Evolutionary conservation across 2,329 filamentous ascomycete species (phyloP).

Genomic region (Penicillium sp.): DNA sequence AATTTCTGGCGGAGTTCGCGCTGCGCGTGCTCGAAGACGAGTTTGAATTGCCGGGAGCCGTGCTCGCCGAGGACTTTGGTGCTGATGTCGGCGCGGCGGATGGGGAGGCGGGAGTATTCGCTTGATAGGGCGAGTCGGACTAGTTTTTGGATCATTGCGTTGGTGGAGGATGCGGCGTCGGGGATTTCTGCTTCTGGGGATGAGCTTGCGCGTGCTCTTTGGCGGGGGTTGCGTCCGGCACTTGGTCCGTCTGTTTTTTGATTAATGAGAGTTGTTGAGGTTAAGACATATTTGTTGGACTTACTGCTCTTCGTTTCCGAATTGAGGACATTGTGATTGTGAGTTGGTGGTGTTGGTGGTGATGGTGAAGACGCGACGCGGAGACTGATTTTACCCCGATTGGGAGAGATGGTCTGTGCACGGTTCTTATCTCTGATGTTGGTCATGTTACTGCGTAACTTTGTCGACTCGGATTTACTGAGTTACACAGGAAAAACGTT

Average conservation of each 20-base stretch:
- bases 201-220: constrained; percentile 6
- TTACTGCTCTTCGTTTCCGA: constrained; percentile 31
- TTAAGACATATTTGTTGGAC: background rate
- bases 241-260: background rate
- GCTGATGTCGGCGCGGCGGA: constrained; percentile 55
- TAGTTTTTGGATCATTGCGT: constrained; percentile 54
- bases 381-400: constrained; percentile 17
- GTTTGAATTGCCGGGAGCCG: constrained; percentile 64
- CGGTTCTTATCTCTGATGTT: constrained; percentile 10
- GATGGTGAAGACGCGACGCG: constrained; percentile 19
- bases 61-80: constrained; percentile 65
- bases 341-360: background rate
- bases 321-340: constrained; percentile 23
- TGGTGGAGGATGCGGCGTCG: constrained; percentile 25
- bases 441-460: background rate
- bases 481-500: background rate
- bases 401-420: constrained; percentile 18
- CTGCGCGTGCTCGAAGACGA: constrained; percentile 73
- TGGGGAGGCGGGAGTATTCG: constrained; percentile 55
- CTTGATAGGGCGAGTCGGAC: constrained; percentile 57
- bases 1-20: constrained; percentile 64
- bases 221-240: constrained; percentile 9
- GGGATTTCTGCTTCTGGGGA: constrained; percentile 7
- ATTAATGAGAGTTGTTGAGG: background rate
- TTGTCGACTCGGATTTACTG: background rate